These are phyloP conservation scores for Atalantia buxifolia DNA, from an alignment of 345 rosid genomes.

Conservation along the genomic window DNA sequence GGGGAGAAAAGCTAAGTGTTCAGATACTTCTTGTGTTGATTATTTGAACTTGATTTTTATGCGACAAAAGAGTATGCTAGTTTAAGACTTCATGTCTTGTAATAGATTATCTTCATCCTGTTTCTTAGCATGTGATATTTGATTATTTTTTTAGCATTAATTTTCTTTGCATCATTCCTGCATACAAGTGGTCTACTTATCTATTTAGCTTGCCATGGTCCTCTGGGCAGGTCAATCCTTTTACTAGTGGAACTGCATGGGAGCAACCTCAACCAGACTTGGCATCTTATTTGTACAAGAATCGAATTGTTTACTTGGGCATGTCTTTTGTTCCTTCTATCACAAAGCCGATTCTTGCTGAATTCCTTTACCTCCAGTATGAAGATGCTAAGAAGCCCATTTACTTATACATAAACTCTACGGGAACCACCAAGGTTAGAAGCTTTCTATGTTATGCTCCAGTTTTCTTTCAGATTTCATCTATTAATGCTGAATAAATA, in stretches of 20 bases:
- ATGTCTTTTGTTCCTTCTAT: constrained; percentile 93
- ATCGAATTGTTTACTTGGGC: constrained; percentile 89
- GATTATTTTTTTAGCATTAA: not conserved
- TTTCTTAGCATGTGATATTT: not conserved
- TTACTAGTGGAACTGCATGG: constrained; percentile 61
- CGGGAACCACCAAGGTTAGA: constrained; percentile 81
- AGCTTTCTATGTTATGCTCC: constrained; percentile 4
- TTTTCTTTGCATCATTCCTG: not conserved
- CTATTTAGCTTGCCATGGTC: not conserved
- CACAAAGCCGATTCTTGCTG: constrained; percentile 73
- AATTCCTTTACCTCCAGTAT: constrained; percentile 87
- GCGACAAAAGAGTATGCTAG: not conserved
- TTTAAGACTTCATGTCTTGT: too few species aligned
- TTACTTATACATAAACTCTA: constrained; percentile 87
- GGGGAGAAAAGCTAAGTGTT: not conserved
- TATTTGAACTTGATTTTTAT: not conserved
- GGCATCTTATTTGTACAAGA: constrained; percentile 76
- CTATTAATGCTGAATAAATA: not conserved
- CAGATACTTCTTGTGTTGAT: not conserved
- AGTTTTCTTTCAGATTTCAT: not conserved
- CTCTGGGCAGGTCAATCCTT: constrained; percentile 74
- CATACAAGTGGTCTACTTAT: not conserved
- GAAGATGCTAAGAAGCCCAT: constrained; percentile 81
- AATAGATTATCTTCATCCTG: not conserved
- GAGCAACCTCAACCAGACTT: constrained; percentile 95